Evolutionary conservation across 257 asterid genomes (phyloP), one percentile per base, ranked within the genome.

Genomic region (Knoxia roxburghii): DNA sequence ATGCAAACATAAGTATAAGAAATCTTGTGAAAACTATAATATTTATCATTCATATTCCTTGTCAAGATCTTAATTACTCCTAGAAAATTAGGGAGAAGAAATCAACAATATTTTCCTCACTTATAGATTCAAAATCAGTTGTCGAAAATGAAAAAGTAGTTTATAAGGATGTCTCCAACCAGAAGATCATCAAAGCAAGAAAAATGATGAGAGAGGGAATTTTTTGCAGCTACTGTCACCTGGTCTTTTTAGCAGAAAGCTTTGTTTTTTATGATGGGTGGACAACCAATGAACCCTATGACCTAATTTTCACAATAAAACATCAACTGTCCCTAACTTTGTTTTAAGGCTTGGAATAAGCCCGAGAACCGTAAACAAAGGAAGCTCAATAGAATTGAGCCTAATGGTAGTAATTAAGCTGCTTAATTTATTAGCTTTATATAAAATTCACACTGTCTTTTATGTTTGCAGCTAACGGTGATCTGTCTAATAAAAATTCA

Each of bases 41-140:
- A n/a, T n/a, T n/a, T n/a, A n/a, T n/a, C n/a, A n/a, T n/a, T n/a
- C n/a, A n/a, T n/a, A n/a, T n/a, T n/a, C n/a, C n/a, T n/a, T n/a
- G n/a, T n/a, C n/a, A n/a, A n/a, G n/a, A n/a, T n/a, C n/a, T n/a
- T n/a, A n/a, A n/a, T n/a, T n/a, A n/a, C n/a, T n/a, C n/a, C n/a
- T n/a, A n/a, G n/a, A n/a, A 9, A 37, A 54, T 5, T 41, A 21
- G 3, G n/a, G 54, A 50, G 29, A 77, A 21, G 67, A 72, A 49
- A 69, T 74, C 80, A 43, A 86, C 82, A 27, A 68, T 86, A 32
- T 50, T 75, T 27, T 76, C 87, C 12, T 86, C 89, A 89, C 75
- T 84, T 15, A 70, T 86, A 37, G 83, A 86, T 40, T 61, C 61
- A 4, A 65, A 69, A 15, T 50, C 61, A 27, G 3, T 81, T 64